Percentiles rank a stretch among this genome's conserved stretches.
Evolutionary conservation across 108 stramenopile genomes (phyloP).

Genomic region (Craspedostauros australis): DNA sequence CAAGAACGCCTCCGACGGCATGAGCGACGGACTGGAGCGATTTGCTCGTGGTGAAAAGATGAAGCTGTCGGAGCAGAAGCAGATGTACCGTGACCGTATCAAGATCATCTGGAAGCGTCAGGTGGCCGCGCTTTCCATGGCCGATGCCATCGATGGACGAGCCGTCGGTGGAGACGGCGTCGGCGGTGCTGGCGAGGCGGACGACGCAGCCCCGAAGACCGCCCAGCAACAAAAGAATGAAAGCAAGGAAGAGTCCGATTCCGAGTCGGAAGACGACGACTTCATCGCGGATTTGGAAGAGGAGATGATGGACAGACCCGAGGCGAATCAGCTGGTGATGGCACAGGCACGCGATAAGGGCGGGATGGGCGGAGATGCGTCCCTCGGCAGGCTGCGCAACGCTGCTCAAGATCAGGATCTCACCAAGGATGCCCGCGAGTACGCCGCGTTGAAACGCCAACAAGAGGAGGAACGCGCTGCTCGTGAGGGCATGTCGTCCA

Average conservation of each 20-base stretch:
- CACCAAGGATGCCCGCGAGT: slow-evolving; percentile 70
- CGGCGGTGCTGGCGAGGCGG: slow-evolving; percentile 15
- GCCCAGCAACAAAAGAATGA: slow-evolving; percentile 15
- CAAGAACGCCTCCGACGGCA: slow-evolving; percentile 83
- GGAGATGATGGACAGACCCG: slow-evolving; percentile 60
- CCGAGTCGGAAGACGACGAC: slow-evolving; percentile 54
- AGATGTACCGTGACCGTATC: slow-evolving; percentile 80
- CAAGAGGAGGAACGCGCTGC: slow-evolving; percentile 65
- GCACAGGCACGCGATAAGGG: slow-evolving; percentile 37
- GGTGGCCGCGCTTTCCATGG: slow-evolving; percentile 45
- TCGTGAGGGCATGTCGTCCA: slow-evolving; percentile 42
- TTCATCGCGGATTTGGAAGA: slow-evolving; percentile 61
- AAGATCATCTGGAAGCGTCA: slow-evolving; percentile 89
- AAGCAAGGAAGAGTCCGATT: slow-evolving; percentile 34
- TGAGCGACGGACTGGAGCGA: slow-evolving; percentile 77
- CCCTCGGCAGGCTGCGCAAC: slow-evolving; percentile 28
- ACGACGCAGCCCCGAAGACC: slow-evolving; percentile 23
- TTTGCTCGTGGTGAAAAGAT: slow-evolving; percentile 88
- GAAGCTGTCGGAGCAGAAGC: slow-evolving; percentile 79
- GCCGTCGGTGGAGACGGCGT: slow-evolving; percentile 33
- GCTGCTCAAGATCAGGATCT: slow-evolving; percentile 48
- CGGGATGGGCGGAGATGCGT: slow-evolving; percentile 18
- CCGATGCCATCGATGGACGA: slow-evolving; percentile 26
- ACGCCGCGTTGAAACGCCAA: slow-evolving; percentile 67
- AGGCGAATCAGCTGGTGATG: slow-evolving; percentile 63